Evolutionary conservation across 2,329 filamentous ascomycete genomes (phyloP).

Genomic region (Pseudopithomyces chartarum): DNA sequence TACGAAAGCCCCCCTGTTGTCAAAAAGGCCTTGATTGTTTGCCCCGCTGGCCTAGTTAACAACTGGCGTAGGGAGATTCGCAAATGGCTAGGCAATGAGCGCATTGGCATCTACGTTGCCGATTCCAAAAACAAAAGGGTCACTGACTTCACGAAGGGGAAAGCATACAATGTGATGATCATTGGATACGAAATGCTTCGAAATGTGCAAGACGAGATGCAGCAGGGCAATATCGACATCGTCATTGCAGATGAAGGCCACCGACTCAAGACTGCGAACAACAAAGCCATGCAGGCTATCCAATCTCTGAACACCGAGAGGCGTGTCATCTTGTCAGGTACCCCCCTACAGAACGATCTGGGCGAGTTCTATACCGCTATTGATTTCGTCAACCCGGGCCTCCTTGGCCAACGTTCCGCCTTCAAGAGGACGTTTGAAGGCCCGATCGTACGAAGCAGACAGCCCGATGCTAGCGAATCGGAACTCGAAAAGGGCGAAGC

Average conservation of each 20-base stretch:
- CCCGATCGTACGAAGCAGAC: constrained; percentile 67
- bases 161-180: constrained; percentile 72
- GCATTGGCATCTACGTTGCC: constrained; percentile 70
- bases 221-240: constrained; percentile 68
- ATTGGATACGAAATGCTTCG: constrained; percentile 74
- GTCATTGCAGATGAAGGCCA: constrained; percentile 74
- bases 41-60: constrained; percentile 72
- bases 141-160: constrained; percentile 71
- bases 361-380: constrained; percentile 71
- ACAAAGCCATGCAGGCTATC: constrained; percentile 70
- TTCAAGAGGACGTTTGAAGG: constrained; percentile 69
- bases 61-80: constrained; percentile 76
- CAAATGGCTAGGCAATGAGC: constrained; percentile 74
- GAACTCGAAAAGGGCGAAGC: constrained; percentile 69
- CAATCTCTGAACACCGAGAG: constrained; percentile 66
- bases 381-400: constrained; percentile 70
- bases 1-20: constrained; percentile 64
- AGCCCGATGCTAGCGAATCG: constrained; percentile 64
- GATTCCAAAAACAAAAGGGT: constrained; percentile 63
- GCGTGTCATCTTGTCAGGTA: constrained; percentile 68
- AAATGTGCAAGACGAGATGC: constrained; percentile 67
- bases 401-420: constrained; percentile 64
- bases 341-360: constrained; percentile 71
- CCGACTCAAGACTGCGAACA: constrained; percentile 69
- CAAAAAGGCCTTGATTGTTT: constrained; percentile 74